Evolutionary conservation across 352 stramenopile species (phyloP).

Genomic region (Phytophthora aleatoria): DNA sequence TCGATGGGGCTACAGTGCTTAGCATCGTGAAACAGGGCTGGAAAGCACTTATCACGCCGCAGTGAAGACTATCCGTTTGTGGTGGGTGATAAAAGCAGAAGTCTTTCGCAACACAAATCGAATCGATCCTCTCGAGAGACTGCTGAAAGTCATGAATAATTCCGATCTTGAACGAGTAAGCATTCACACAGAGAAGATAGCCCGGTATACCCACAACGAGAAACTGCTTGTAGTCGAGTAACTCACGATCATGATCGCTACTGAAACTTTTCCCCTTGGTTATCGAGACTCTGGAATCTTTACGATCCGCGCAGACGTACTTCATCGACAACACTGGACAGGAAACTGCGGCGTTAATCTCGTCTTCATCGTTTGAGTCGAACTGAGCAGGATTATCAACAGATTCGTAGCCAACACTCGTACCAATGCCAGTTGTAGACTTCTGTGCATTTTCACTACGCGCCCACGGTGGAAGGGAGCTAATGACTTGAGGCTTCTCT

Average conservation of each 20-base stretch:
- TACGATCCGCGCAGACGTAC: slow-evolving; percentile 47
- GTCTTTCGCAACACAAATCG: slow-evolving; percentile 60
- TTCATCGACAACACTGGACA: slow-evolving; percentile 51
- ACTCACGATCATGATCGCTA: slow-evolving; percentile 47
- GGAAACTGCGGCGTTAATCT: slow-evolving; percentile 39
- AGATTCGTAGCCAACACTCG: slow-evolving; percentile 2
- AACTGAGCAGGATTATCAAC: background rate
- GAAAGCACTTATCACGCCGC: slow-evolving; percentile 69
- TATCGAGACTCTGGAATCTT: background rate
- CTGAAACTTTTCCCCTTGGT: slow-evolving; percentile 43
- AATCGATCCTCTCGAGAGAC: slow-evolving; percentile 10
- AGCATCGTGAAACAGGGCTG: slow-evolving; percentile 66
- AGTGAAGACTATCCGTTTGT: slow-evolving; percentile 28
- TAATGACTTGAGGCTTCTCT: slow-evolving; percentile 69
- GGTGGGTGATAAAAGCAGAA: slow-evolving; percentile 47
- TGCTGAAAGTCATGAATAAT: slow-evolving; percentile 65
- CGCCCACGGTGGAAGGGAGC: slow-evolving; percentile 69
- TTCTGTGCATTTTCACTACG: slow-evolving; percentile 49
- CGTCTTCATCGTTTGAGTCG: slow-evolving; percentile 10
- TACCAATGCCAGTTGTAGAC: slow-evolving; percentile 1
- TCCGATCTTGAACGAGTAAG: slow-evolving; percentile 66
- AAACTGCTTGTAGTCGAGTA: slow-evolving; percentile 61
- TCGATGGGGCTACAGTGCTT: background rate
- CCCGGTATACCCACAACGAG: slow-evolving; percentile 55
- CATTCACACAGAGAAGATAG: slow-evolving; percentile 63